Evolutionary conservation across 345 rosid species (phyloP).

Genomic region (Rubroshorea leprosula): DNA sequence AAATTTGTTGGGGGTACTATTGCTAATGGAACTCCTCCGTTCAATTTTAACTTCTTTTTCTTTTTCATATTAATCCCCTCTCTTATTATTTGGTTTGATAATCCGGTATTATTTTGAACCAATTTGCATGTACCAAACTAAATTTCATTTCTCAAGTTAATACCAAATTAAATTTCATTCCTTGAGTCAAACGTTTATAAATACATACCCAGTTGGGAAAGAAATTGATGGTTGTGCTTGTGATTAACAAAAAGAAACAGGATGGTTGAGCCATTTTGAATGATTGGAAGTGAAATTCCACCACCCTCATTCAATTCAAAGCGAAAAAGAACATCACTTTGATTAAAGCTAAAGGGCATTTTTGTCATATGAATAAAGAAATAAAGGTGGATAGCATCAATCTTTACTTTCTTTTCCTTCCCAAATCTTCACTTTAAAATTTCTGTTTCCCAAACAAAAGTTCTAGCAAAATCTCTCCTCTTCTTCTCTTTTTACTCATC

Average conservation of each 20-base stretch:
- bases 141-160: no score
- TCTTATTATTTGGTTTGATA: no score
- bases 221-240: conserved; percentile 13
- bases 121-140: no score
- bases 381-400: conserved; percentile 20
- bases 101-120: no score
- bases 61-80: no score
- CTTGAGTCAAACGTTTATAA: background rate
- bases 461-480: background rate
- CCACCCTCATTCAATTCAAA: conserved; percentile 36
- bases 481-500: background rate
- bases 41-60: no score
- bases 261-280: conserved; percentile 31
- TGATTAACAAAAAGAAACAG: conserved; percentile 31
- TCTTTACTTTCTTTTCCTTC: conserved; percentile 25
- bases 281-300: conserved; percentile 43
- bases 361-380: conserved; percentile 32
- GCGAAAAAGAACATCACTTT: conserved; percentile 33
- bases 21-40: no score
- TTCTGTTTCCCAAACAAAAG: conserved; percentile 33
- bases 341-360: conserved; percentile 57
- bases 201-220: background rate
- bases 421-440: conserved; percentile 40
- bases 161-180: no score
- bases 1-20: no score